These are phyloP conservation scores for Carnegiea gigantea DNA, from an alignment of 179 eudicot species.

Conservation along the genomic window DNA sequence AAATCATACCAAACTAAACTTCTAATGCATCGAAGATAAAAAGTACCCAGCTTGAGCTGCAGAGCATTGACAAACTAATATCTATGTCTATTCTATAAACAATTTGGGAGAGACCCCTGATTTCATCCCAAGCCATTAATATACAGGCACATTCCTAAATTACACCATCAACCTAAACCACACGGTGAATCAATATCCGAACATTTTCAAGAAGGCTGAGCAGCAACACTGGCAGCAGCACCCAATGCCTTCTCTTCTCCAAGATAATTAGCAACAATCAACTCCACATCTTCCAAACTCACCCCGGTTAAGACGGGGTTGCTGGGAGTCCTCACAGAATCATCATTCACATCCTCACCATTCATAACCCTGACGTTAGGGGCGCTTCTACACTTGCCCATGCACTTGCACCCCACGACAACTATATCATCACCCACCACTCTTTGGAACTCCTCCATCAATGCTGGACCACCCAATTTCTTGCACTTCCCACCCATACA, in stretches of 20 bases:
- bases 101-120: background rate
- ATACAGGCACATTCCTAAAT: background rate
- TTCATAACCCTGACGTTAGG: constrained; percentile 63
- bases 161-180: background rate
- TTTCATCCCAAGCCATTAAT: background rate
- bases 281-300: constrained; percentile 67
- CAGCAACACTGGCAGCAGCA: constrained; percentile 33
- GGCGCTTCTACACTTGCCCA: constrained; percentile 81
- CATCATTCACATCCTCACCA: constrained; percentile 16
- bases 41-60: background rate
- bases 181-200: background rate
- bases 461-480: constrained; percentile 57
- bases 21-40: background rate
- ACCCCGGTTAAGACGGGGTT: constrained; percentile 65
- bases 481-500: constrained; percentile 96
- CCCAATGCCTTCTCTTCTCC: constrained; percentile 32
- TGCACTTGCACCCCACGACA: constrained; percentile 86
- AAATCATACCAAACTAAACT: background rate
- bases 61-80: background rate
- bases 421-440: constrained; percentile 48
- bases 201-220: constrained; percentile 4
- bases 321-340: constrained; percentile 29
- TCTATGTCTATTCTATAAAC: background rate
- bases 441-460: constrained; percentile 61
- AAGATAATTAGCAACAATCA: constrained; percentile 52